Evolutionary conservation across 1,284 basidiomycete species (phyloP), one percentile per base, ranked within the genome.

Genomic region (Rhodotorula sp.): DNA sequence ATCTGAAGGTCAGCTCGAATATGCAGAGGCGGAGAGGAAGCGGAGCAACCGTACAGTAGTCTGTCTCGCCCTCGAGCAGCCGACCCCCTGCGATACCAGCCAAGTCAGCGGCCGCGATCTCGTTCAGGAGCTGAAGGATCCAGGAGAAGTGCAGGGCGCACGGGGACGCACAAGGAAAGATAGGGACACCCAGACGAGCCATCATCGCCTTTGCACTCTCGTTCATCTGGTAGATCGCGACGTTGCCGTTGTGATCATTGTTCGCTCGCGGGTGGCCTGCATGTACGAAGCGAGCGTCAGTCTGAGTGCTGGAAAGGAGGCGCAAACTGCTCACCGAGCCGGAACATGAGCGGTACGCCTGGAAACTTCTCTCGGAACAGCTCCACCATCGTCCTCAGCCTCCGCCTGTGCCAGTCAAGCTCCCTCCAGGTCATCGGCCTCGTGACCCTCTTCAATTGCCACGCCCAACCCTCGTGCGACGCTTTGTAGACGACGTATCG

Each of bases 191-290:
- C 20, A 60, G 48, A 18, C 50, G 24, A 4, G 24, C 3, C 59
- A 60, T 60, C 28, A 51, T 31, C 1, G 7, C 18, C 7, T 37
- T 34, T 18, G 59, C 59, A 5, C 47, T 50, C 31, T 60, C 59
- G 48, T 60, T 60, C 46, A 60, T 60, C 34, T 60, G 59, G 48
- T n/a, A 60, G 34, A 57, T n/a, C 3, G 55, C 37, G 37, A 57
- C n/a, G 16, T 57, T 57, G 0, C 18, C 52, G 10, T 31, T 16
- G 9, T 28, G 11, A 4, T 37, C 15, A 28, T 64, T 64, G 16
- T 37, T 46, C 22, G 46, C 31, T 18, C 31, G 59, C 31, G 6
- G 26, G n/a, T 48, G 30, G 11, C 50, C 37, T 59, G 30, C n/a
- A 34, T 10, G 34, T 34, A 10, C 34, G 34, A 34, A 34, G 34